phyloP scores from a whole-genome alignment of 148 eudicot genomes.

The Silene conica region DNA sequence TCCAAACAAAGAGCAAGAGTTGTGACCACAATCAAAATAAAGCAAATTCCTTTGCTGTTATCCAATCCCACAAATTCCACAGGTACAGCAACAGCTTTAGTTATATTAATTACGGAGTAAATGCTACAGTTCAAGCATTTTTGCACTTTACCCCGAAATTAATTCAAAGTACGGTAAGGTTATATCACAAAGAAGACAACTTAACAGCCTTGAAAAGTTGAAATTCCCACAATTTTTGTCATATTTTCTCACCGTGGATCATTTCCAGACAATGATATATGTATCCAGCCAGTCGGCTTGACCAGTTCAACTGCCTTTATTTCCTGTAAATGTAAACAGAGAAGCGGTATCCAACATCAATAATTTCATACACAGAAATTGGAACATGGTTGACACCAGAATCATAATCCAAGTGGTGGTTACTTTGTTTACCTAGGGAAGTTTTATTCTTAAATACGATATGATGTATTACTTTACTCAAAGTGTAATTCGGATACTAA shows the following conservation, averaged over 20 bases:
- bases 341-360: background rate
- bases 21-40: background rate
- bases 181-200: too few relatives aligned
- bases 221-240: background rate
- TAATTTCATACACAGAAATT: background rate
- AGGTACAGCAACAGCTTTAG: background rate
- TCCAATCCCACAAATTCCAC: background rate
- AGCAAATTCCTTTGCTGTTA: background rate
- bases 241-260: slow-evolving; percentile 63
- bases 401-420: background rate
- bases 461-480: background rate
- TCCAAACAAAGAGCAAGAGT: background rate
- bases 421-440: background rate
- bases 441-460: background rate
- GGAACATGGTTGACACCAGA: background rate
- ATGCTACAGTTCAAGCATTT: too few relatives aligned
- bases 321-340: slow-evolving; percentile 42
- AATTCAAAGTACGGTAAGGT: background rate
- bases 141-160: background rate
- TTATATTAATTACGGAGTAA: too few relatives aligned
- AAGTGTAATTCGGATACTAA: background rate
- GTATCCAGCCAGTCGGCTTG: slow-evolving; percentile 88
- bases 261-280: slow-evolving; percentile 77
- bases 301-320: slow-evolving; percentile 51
- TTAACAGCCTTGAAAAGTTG: too few relatives aligned